Conservation (phyloP, 768 basidiomycete species). For the Tephrocybe sp. region DNA sequence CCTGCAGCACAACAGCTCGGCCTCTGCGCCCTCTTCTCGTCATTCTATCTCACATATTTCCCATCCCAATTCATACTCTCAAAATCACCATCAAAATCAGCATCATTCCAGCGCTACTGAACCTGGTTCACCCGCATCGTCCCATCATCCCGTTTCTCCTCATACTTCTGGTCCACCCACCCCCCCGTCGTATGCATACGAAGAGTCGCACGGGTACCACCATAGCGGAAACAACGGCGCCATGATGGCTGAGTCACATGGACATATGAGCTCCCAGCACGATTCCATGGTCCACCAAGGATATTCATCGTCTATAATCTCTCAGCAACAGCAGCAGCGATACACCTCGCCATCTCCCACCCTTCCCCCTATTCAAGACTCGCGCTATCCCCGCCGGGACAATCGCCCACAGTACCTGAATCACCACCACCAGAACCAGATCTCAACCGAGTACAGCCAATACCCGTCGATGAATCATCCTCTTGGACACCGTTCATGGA, state of each 20-base stretch:
- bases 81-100: constrained; percentile 32
- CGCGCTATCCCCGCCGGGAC: constrained; percentile 32
- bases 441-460: constrained; percentile 39
- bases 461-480: constrained; percentile 31
- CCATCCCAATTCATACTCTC: constrained; percentile 48
- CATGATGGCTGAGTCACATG: constrained; percentile 24
- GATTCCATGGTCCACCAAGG: constrained; percentile 18
- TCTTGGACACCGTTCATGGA: constrained; percentile 45
- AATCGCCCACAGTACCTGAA: constrained; percentile 2
- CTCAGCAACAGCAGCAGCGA: constrained; percentile 24
- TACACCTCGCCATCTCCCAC: constrained; percentile 56
- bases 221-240: constrained; percentile 23
- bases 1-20: constrained; percentile 17
- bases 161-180: constrained; percentile 43
- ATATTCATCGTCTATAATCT: constrained; percentile 22
- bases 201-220: constrained; percentile 42
- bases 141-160: constrained; percentile 44
- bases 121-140: constrained; percentile 52
- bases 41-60: constrained; percentile 63
- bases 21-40: constrained; percentile 44
- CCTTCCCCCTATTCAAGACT: constrained; percentile 56
- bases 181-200: constrained; percentile 49
- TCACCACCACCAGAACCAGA: constrained; percentile 7
- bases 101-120: constrained; percentile 30
- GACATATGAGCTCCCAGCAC: constrained; percentile 30